Conservation (phyloP, 805 yeast species). For the Barnettozyma botsteinii region DNA sequence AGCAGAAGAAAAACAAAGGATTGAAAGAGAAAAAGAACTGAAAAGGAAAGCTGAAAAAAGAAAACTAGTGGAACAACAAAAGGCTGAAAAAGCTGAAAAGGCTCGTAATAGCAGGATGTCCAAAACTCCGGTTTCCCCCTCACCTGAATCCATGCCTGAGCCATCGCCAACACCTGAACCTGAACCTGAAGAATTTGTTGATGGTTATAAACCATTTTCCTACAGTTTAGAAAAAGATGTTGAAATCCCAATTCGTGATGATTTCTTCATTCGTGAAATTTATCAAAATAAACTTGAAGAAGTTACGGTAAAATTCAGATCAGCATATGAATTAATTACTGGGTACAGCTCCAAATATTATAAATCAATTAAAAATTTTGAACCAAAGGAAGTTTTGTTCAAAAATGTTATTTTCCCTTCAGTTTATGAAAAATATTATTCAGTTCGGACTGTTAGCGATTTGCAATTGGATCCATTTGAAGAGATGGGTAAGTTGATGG, state of each 20-base stretch:
- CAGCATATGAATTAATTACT: slow-evolving; percentile 18
- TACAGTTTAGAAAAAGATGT: slow-evolving; percentile 15
- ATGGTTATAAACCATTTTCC: slow-evolving; percentile 24
- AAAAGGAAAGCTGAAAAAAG: slow-evolving; percentile 4
- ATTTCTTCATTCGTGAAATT: slow-evolving; percentile 31
- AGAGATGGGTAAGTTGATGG: slow-evolving; percentile 53
- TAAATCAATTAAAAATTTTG: slow-evolving; percentile 25
- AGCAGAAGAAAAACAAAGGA: slow-evolving; percentile 2
- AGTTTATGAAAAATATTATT: slow-evolving; percentile 43
- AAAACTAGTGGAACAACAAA: slow-evolving; percentile 1
- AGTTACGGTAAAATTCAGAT: slow-evolving; percentile 17
- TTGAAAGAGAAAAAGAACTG: slow-evolving; percentile 3
- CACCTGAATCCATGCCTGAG: slow-evolving; percentile 1
- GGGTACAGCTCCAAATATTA: slow-evolving; percentile 20
- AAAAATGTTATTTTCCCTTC: slow-evolving; percentile 35
- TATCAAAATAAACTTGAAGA: slow-evolving; percentile 14
- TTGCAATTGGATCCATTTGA: slow-evolving; percentile 57
- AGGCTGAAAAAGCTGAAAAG: slow-evolving; percentile 5
- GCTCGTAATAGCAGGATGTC: background rate
- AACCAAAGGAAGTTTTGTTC: slow-evolving; percentile 23
- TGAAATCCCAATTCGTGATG: slow-evolving; percentile 19
- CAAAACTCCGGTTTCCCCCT: background rate
- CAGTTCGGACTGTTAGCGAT: slow-evolving; percentile 42
- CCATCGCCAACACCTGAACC: slow-evolving; percentile 2
- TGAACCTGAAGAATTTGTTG: slow-evolving; percentile 8